These are phyloP conservation scores for Cyberlindnera bimundalis DNA, from an alignment of 805 yeast species.

Conservation along the genomic window DNA sequence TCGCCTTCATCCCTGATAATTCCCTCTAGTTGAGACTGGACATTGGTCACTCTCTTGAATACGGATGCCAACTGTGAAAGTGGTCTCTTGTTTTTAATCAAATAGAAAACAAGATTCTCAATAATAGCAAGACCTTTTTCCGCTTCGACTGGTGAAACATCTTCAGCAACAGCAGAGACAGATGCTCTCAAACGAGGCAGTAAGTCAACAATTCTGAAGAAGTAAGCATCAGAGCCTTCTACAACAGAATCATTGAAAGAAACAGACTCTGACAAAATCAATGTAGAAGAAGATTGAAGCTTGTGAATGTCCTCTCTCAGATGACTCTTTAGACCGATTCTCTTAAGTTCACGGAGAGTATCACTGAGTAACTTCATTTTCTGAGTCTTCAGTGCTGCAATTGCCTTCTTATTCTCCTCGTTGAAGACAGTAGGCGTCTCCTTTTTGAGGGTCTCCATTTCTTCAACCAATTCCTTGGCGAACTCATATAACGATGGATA, in stretches of 20 bases:
- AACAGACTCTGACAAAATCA: slow-evolving; percentile 53
- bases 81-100: slow-evolving; percentile 53
- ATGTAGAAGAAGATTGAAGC: slow-evolving; percentile 58
- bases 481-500: slow-evolving; percentile 50
- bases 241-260: slow-evolving; percentile 40
- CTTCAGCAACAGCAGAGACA: slow-evolving; percentile 59
- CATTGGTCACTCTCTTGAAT: slow-evolving; percentile 18
- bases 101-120: slow-evolving; percentile 62
- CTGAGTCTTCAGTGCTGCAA: slow-evolving; percentile 74
- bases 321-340: slow-evolving; percentile 71
- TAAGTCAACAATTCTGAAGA: slow-evolving; percentile 70
- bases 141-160: slow-evolving; percentile 70
- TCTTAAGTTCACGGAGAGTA: slow-evolving; percentile 66
- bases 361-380: slow-evolving; percentile 77
- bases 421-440: slow-evolving; percentile 74
- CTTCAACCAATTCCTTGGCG: slow-evolving; percentile 51
- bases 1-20: slow-evolving; percentile 20
- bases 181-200: slow-evolving; percentile 75
- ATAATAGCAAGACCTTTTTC: slow-evolving; percentile 72
- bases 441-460: slow-evolving; percentile 58
- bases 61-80: slow-evolving; percentile 31
- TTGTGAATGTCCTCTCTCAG: slow-evolving; percentile 64
- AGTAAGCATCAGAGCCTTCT: slow-evolving; percentile 49
- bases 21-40: slow-evolving; percentile 25
- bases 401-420: slow-evolving; percentile 69